A percentile compares a stretch with the other conserved stretches of the same genome.
These are phyloP conservation scores for Seminavis robusta DNA, from an alignment of 108 stramenopile species.

Conservation along the genomic window DNA sequence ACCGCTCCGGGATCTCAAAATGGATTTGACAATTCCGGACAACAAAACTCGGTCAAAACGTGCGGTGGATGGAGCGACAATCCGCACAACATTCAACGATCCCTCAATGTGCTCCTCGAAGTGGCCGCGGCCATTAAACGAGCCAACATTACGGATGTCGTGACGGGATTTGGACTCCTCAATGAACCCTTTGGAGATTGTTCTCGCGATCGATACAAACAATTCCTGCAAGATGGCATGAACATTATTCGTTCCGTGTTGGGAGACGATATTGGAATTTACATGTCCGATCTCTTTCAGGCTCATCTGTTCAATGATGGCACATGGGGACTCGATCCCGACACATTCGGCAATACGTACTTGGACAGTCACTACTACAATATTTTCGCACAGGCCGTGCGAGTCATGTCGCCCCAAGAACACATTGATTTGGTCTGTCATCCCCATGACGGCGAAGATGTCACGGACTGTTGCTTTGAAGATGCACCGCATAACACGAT, in stretches of 20 bases:
- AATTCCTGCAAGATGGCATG: constrained; percentile 43
- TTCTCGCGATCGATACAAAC: constrained; percentile 15
- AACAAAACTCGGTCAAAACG: constrained; percentile 8
- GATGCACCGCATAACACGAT: constrained; percentile 28
- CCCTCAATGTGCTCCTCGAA: constrained; percentile 28
- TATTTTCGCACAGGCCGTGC: constrained; percentile 29
- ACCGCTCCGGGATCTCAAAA: constrained; percentile 61
- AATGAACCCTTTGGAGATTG: constrained; percentile 59
- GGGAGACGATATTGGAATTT: constrained; percentile 34
- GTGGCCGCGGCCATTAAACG: constrained; percentile 32
- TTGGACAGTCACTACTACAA: constrained; percentile 68
- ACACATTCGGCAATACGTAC: constrained; percentile 31
- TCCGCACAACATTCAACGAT: constrained; percentile 33
- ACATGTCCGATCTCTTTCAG: constrained; percentile 50
- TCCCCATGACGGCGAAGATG: constrained; percentile 22
- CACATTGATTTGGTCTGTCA: constrained; percentile 60
- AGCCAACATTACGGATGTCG: constrained; percentile 50
- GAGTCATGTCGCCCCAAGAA: constrained; percentile 48
- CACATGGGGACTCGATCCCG: constrained; percentile 24
- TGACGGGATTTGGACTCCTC: constrained; percentile 64
- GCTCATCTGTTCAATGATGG: constrained; percentile 40
- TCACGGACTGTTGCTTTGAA: constrained; percentile 48
- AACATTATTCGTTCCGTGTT: constrained; percentile 29
- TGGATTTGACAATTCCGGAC: constrained; percentile 55
- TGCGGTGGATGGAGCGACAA: constrained; percentile 32